These are phyloP conservation scores for Trypanosomatidae sp. DNA, from an alignment of 208 protist genomes.

Conservation along the genomic window DNA sequence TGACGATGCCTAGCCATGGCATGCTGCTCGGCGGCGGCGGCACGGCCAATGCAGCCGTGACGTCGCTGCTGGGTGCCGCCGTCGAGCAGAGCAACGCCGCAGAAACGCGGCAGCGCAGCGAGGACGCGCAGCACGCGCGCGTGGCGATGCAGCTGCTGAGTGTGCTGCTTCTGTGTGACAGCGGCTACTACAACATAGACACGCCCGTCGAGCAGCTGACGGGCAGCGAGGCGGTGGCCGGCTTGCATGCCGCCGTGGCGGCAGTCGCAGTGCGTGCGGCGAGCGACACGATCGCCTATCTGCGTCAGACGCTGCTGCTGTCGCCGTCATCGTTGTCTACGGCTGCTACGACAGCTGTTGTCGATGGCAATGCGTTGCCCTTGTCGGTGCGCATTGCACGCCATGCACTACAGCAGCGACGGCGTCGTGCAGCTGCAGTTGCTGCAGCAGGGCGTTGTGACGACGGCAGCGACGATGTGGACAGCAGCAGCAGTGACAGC, in stretches of 20 bases:
- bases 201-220: slow-evolving; percentile 12
- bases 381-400: too few relatives aligned
- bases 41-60: background rate
- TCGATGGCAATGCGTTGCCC: too few relatives aligned
- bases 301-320: slow-evolving; percentile 10
- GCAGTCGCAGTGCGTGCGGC: slow-evolving; percentile 21
- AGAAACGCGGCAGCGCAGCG: background rate
- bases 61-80: slow-evolving; percentile 3
- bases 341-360: too few relatives aligned
- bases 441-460: slow-evolving; percentile 5
- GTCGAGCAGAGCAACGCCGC: slow-evolving; percentile 3
- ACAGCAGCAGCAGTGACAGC: too few relatives aligned
- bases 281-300: slow-evolving; percentile 27
- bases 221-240: slow-evolving; percentile 7
- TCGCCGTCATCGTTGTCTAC: too few relatives aligned
- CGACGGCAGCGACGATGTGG: background rate
- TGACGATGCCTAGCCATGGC: too few relatives aligned
- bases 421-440: too few relatives aligned
- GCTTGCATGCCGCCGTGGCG: slow-evolving; percentile 10
- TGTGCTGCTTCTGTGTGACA: slow-evolving; percentile 27
- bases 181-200: slow-evolving; percentile 22
- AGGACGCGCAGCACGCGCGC: background rate
- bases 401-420: too few relatives aligned
- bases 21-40: too few relatives aligned
- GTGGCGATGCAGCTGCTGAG: slow-evolving; percentile 11